Evolutionary conservation across 331 rosid genomes (phyloP), one percentile per base, ranked within the genome.

Genomic region (Erythrophleum ivorense): DNA sequence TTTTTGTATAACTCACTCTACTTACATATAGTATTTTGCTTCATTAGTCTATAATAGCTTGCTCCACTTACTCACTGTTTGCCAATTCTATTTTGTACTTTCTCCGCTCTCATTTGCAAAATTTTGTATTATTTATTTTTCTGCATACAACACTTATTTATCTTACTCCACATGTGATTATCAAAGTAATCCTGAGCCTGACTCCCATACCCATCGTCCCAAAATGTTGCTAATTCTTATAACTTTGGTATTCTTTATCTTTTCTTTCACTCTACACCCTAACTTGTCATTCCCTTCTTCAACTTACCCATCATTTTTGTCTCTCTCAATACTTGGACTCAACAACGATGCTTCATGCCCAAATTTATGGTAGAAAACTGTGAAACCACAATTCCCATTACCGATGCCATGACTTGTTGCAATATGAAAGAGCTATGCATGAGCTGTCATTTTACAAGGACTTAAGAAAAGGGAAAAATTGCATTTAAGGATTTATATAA

Each of bases 161-260:
- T 24, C 29, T 24, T 24, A 24, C 29, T 24, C 29, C 29, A 24
- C 29, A 24, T 24, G 29, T 24, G 29, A 24, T 24, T 24, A 24
- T 24, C 82, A 48, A 95, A 90, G 85, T 88, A 95, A 88, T 92
- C 97, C 58, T 87, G 84, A 41, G 88, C 91, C 75, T 70, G 84
- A 85, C 80, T 85, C 6, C 98, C 97, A 84, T 91, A 90, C 16
- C 97, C 97, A 80, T 95, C 97, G 66, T 91, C 92, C 97, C 97
- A 93, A 84, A 88, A 91, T 0, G 93, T 82, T 76, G 75, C 80
- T 69, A 87, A 86, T 34, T 76, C 77, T 79, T 86, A 86, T 24
- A 60, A 34, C 29, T 78, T 5, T 83, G 33, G 60, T 63, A 52
- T 77, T 74, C 34, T 46, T 31, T 49, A 5, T 18, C 50, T 43